Conservation (phyloP, 2,329 filamentous ascomycete genomes). For the Orbilia brochopaga region DNA sequence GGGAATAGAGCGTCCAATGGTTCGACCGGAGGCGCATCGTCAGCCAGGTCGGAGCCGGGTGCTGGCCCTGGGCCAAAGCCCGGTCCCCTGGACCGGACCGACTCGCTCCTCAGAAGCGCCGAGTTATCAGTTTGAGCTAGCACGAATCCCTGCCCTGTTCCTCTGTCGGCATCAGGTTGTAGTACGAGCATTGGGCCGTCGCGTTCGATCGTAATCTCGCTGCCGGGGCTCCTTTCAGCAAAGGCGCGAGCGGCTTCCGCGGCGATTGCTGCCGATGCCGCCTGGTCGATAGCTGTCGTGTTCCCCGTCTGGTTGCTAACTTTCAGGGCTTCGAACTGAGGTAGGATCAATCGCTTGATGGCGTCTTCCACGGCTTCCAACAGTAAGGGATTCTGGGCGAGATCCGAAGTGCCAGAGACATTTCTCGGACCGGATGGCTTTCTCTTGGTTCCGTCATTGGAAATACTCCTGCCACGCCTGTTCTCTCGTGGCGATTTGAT, state of each 20-base stretch:
- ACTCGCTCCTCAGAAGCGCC: constrained; percentile 42
- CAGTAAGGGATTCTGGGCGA: constrained; percentile 88
- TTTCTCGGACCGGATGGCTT: constrained; percentile 60
- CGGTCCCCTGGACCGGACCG: constrained; percentile 30
- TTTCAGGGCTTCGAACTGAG: constrained; percentile 89
- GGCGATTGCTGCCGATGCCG: constrained; percentile 42
- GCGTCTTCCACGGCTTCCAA: constrained; percentile 92
- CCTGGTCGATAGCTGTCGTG: constrained; percentile 65
- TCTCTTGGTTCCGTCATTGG: constrained; percentile 63
- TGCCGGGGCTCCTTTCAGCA: constrained; percentile 15
- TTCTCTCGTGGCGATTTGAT: constrained; percentile 61
- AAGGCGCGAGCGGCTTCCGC: constrained; percentile 46
- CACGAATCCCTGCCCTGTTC: constrained; percentile 66
- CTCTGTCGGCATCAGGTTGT: constrained; percentile 61
- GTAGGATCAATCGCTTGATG: constrained; percentile 84
- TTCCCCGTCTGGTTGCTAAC: constrained; percentile 72
- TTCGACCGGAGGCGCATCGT: constrained; percentile 42
- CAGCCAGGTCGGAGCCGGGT: constrained; percentile 45
- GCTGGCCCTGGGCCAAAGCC: constrained; percentile 46
- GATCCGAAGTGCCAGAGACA: constrained; percentile 62
- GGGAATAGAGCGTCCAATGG: constrained; percentile 42
- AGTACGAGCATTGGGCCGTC: constrained; percentile 66
- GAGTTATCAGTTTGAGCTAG: constrained; percentile 56
- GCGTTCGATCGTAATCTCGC: constrained; percentile 10
- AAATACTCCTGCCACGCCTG: constrained; percentile 61